Evolutionary conservation across 305 asterid genomes (phyloP), one percentile per base, ranked within the genome.

Genomic region (Fraxinus velutina): DNA sequence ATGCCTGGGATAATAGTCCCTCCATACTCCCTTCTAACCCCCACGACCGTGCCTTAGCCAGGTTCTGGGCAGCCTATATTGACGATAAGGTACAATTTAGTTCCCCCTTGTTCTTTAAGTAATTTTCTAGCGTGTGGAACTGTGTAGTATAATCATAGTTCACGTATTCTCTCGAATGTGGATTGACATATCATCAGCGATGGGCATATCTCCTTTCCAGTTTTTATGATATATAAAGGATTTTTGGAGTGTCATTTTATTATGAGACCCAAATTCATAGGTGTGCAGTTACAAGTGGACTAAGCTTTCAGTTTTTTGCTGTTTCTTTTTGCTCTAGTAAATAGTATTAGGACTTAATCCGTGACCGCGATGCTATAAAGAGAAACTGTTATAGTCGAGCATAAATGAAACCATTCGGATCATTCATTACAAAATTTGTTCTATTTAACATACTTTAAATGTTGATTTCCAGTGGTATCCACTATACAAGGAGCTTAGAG

Each of bases 1-100:
- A 88, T 15, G 33, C 19, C 24, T 88, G 94, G 92, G 13, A 81
- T 0, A 21, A 52, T 3, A 87, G 84, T 27, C 80, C 84, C 1
- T 47, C 89, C 10, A 76, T 89, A 68, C 86, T 90, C 37, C 92
- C 93, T 74, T 82, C 83, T 4, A 84, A 89, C 84, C 87, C 90
- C 2, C 84, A 86, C 80, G 89, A 85, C 22, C 86, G 90, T 0
- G 89, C 94, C 80, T 47, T 75, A 1, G 88, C 89, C 24, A 84
- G 84, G 9, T 92, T 90, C 71, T 90, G 92, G 92, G 91, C 88
- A 17, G 78, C 83, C 22, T 91, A 87, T 37, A 78, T 92, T 6
- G 90, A 88, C 57, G 83, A 84, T 1, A 88, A 84, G 91, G 93
- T 90, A 84, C 7, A 4, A 5, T 3, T 10, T n/a, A 19, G 27